A percentile compares a stretch with the other conserved stretches of the same genome.
These are phyloP conservation scores for Trichoderma polysporum DNA, from an alignment of 2,329 filamentous ascomycete genomes.

Conservation along the genomic window DNA sequence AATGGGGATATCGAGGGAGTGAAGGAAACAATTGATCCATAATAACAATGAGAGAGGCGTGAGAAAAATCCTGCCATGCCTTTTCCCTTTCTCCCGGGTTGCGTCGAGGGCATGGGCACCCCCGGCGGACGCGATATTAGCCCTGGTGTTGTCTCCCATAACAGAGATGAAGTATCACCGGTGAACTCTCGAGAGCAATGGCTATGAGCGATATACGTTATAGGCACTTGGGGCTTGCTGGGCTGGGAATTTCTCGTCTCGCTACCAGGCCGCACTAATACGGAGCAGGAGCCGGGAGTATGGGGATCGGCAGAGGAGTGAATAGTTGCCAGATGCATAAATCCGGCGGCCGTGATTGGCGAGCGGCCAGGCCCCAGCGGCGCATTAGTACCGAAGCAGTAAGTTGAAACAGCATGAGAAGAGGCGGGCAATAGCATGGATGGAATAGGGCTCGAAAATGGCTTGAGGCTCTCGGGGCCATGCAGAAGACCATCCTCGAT, in stretches of 20 bases:
- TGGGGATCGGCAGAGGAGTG: conserved; percentile 20
- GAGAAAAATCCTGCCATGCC: not conserved
- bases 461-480: conserved; percentile 11
- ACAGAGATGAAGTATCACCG: conserved; percentile 20
- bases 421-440: not conserved
- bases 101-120: conserved; percentile 7
- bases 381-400: not conserved
- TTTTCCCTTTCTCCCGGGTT: not conserved
- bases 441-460: not conserved
- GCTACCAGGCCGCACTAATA: conserved; percentile 7
- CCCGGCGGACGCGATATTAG: conserved; percentile 17
- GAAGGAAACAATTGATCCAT: conserved; percentile 5
- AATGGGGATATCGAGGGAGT: not conserved
- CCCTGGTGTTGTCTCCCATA: conserved; percentile 20
- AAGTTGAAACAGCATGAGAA: not conserved
- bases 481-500: conserved; percentile 2
- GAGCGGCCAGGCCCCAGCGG: not conserved
- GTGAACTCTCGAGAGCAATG: conserved; percentile 9
- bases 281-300: conserved; percentile 16
- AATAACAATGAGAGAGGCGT: not conserved
- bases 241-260: conserved; percentile 11
- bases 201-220: conserved; percentile 26
- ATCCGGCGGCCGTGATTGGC: conserved; percentile 15
- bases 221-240: conserved; percentile 21
- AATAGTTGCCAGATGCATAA: conserved; percentile 19